Evolutionary conservation across 1,284 basidiomycete species (phyloP).

Genomic region (Moesziomyces sp.): DNA sequence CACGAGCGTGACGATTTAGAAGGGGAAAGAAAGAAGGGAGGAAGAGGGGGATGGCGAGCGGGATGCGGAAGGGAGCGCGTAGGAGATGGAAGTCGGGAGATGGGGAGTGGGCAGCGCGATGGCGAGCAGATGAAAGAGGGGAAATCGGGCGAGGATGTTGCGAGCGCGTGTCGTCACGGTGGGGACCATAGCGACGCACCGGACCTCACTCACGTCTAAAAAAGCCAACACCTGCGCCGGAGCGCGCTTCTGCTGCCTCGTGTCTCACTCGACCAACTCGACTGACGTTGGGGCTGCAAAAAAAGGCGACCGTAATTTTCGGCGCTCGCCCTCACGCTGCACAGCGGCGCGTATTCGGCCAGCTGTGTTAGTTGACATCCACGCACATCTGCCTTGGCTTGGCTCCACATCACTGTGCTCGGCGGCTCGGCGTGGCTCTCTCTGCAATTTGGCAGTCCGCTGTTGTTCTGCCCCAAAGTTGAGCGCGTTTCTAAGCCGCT

Average conservation of each 20-base stretch:
- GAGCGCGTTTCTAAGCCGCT: conserved; percentile 20
- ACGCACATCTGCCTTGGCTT: neutral
- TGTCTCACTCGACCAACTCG: neutral
- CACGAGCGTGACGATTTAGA: neutral
- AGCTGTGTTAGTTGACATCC: neutral
- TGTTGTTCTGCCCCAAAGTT: conserved; percentile 33
- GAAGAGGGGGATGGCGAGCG: neutral
- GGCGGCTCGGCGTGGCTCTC: neutral
- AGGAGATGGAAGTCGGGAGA: neutral
- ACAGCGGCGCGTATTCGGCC: neutral
- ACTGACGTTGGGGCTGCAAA: too few species aligned
- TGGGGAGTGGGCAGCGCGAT: conserved; percentile 15
- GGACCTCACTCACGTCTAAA: neutral
- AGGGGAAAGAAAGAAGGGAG: neutral
- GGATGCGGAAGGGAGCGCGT: neutral
- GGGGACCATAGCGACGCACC: neutral
- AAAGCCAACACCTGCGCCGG: conserved; percentile 3
- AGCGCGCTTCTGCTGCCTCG: neutral
- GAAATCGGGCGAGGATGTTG: neutral
- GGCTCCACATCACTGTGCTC: neutral
- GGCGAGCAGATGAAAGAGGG: conserved; percentile 10
- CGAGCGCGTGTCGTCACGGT: neutral
- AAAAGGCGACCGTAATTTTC: neutral
- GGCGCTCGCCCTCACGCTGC: too few species aligned
- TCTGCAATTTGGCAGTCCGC: conserved; percentile 13